Conservation (phyloP, 169 alveolate genomes). For the Plasmodium gonderi region DNA sequence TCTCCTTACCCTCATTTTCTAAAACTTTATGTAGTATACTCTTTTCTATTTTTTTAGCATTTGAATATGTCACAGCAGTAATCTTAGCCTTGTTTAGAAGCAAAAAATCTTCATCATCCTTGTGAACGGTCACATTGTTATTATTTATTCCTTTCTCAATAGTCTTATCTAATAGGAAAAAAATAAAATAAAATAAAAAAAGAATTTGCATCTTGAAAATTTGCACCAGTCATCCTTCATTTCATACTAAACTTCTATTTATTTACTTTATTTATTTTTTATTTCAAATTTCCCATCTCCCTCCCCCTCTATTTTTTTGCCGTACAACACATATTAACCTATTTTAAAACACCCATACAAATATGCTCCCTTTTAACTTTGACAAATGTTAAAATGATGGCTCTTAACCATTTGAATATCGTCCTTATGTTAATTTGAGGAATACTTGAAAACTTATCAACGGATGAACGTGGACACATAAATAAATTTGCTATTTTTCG, state of each 20-base stretch:
- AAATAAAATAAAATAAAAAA: not conserved
- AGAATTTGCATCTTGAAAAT: conserved; percentile 24
- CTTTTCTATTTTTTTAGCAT: conserved; percentile 9
- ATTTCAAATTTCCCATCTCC: too few species aligned
- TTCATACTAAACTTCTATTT: not conserved
- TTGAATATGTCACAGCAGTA: not conserved
- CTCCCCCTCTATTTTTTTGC: too few species aligned
- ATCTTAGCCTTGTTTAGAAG: conserved; percentile 2
- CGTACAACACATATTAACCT: too few species aligned
- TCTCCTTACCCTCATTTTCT: not conserved
- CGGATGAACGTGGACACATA: too few species aligned
- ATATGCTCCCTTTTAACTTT: too few species aligned
- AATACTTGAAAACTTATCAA: too few species aligned
- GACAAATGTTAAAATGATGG: too few species aligned
- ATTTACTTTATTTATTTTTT: too few species aligned
- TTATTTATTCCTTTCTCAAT: not conserved
- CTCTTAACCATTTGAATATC: too few species aligned
- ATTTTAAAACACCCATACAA: too few species aligned
- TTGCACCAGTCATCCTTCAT: not conserved
- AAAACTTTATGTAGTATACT: not conserved
- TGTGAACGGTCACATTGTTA: not conserved
- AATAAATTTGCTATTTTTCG: too few species aligned
- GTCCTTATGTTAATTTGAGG: too few species aligned
- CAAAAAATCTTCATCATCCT: not conserved
- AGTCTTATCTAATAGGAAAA: not conserved